phyloP scores from a whole-genome alignment of 2,329 filamentous ascomycete species.

The Bipolaris sorokiniana region DNA sequence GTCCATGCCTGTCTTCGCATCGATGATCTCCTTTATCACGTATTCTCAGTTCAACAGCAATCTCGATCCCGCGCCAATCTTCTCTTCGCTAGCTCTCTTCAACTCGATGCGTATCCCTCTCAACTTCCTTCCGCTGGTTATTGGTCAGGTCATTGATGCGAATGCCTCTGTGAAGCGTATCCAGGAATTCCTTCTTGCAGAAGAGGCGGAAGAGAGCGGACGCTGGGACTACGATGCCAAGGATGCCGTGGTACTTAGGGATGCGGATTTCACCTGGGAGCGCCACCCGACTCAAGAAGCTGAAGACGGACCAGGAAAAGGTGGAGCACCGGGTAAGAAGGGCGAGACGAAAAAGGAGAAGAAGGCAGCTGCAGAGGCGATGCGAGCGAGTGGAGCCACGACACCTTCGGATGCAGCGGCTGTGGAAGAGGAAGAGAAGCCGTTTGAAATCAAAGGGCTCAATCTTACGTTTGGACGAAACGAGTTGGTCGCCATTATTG shows the following conservation, averaged over 20 bases:
- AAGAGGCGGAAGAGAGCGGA: constrained; percentile 80
- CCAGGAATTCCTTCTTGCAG: constrained; percentile 83
- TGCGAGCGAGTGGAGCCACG: constrained; percentile 32
- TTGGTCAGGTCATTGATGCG: constrained; percentile 89
- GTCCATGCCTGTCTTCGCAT: constrained; percentile 89
- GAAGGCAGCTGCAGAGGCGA: constrained; percentile 42
- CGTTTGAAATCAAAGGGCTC: constrained; percentile 74
- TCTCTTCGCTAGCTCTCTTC: constrained; percentile 93
- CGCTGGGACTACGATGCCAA: constrained; percentile 60
- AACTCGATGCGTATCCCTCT: constrained; percentile 89
- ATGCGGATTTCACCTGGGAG: constrained; percentile 90
- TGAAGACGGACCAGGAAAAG: constrained; percentile 41
- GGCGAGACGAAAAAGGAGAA: constrained; percentile 58
- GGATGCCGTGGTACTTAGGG: constrained; percentile 68
- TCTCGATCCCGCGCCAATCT: constrained; percentile 77
- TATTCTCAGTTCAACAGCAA: constrained; percentile 67
- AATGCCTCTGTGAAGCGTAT: constrained; percentile 84
- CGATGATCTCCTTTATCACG: constrained; percentile 93
- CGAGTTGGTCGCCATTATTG: constrained; percentile 84
- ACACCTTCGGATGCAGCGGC: constrained; percentile 57
- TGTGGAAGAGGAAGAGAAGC: constrained; percentile 62
- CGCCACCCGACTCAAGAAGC: constrained; percentile 60
- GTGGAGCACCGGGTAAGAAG: constrained; percentile 42
- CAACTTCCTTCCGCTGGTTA: constrained; percentile 84
- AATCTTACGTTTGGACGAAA: constrained; percentile 72